phyloP scores from a whole-genome alignment of 495 filamentous ascomycete genomes.

The Sphaerosporella brunnea region DNA sequence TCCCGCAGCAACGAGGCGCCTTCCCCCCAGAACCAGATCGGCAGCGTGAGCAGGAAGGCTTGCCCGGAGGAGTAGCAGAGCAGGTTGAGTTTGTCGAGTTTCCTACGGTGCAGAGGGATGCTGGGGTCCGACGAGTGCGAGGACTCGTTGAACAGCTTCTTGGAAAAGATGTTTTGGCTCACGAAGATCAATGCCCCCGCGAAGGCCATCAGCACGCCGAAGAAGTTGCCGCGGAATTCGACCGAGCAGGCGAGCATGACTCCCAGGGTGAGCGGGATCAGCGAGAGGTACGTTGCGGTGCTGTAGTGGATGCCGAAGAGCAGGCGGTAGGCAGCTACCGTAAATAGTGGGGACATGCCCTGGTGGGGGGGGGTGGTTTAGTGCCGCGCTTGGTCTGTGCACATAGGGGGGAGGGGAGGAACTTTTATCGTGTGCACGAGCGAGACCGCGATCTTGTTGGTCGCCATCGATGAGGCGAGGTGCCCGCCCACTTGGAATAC shows the following conservation, averaged over 20 bases:
- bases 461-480: slow-evolving; percentile 82
- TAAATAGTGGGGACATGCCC: slow-evolving; percentile 92
- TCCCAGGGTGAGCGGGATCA: slow-evolving; percentile 77
- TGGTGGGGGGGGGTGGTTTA: no score
- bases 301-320: slow-evolving; percentile 80
- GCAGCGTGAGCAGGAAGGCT: slow-evolving; percentile 76
- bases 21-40: slow-evolving; percentile 86
- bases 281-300: slow-evolving; percentile 71
- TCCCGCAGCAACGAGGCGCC: slow-evolving; percentile 58
- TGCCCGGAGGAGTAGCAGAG: slow-evolving; percentile 89
- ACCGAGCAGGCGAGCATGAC: slow-evolving; percentile 92
- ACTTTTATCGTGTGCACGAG: slow-evolving; percentile 92
- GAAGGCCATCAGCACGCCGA: slow-evolving; percentile 75
- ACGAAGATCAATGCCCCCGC: slow-evolving; percentile 84
- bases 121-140: slow-evolving; percentile 52
- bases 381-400: no score
- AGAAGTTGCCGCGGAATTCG: slow-evolving; percentile 67
- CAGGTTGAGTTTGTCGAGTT: slow-evolving; percentile 91
- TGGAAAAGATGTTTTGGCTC: slow-evolving; percentile 97
- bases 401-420: neutral
- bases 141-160: slow-evolving; percentile 95
- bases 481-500: slow-evolving; percentile 88
- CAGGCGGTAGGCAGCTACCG: slow-evolving; percentile 79
- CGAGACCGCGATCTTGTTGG: slow-evolving; percentile 83
- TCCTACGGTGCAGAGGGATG: slow-evolving; percentile 38